Evolutionary conservation across 257 asterid genomes (phyloP), one percentile per base, ranked within the genome.

Genomic region (Nicotiana benthamiana): DNA sequence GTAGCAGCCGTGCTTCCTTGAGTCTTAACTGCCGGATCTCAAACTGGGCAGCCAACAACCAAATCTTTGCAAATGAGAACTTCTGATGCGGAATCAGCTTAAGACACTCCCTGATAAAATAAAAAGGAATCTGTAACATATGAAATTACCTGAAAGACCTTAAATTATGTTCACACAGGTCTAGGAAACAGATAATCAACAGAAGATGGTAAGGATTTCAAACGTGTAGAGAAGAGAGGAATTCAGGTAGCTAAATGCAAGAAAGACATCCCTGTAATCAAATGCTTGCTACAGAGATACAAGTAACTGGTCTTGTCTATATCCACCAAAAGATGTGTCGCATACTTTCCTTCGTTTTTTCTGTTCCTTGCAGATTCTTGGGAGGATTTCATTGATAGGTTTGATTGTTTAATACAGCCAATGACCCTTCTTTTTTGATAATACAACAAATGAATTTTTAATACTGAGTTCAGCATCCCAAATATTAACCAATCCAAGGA

Each of bases 11-110:
- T 2, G 90, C 88, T 63, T 83, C 89, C 79, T 68, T 65, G 59
- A 94, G 89, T 86, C 92, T 84, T 81, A 90, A 80, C 81, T 92
- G 97, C 30, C 98, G 94, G 59, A 96, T 90, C 86, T 96, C 99
- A 52, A 94, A 94, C 85, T 96, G 97, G 13, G 98, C 99, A 30
- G 98, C 97, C 92, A 96, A 86, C 85, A 94, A 84, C 97, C 98
- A 96, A 76, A 96, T 87, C 88, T 96, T 96, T 78, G 98, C 97
- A 85, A 91, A 92, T 5, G 99, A 90, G 80, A 92, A 94, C 80
- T 92, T 92, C 40, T 85, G 48, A 16, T 87, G 90, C 16, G 90
- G 90, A 70, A 87, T 87, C 51, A 80, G 36, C 32, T 68, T 79
- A 24, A 76, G 80, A 54, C 84, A 82, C 75, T 64, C 85, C 82